phyloP scores from a whole-genome alignment of 305 asterid genomes.

The Rubia peregrina region DNA sequence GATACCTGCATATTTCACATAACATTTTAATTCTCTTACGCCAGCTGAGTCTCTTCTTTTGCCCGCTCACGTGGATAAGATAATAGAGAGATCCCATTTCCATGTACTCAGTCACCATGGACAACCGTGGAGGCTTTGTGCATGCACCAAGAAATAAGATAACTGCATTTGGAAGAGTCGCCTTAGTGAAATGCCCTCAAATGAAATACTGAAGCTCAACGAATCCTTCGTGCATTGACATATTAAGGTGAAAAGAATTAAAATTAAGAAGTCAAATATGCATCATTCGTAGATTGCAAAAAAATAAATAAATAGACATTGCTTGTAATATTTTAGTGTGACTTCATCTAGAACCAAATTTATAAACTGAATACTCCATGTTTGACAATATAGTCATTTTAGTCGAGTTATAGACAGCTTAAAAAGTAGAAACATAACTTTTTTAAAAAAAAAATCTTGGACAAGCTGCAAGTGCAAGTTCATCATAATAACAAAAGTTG shows the following conservation, averaged over 20 bases:
- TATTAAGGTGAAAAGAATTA: not conserved
- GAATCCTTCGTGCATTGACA: not conserved
- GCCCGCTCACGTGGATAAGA: slow-evolving; percentile 88
- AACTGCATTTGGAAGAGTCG: slow-evolving; percentile 38
- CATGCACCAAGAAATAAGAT: slow-evolving; percentile 97
- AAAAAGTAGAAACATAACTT: too few relatives aligned
- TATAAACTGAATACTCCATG: not conserved
- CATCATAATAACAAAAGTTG: too few relatives aligned
- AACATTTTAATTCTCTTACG: slow-evolving; percentile 86
- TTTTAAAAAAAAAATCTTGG: too few relatives aligned
- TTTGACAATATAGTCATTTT: too few relatives aligned
- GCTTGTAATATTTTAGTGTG: not conserved
- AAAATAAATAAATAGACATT: not conserved
- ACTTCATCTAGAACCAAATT: not conserved
- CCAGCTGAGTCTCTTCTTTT: slow-evolving; percentile 89
- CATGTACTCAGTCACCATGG: slow-evolving; percentile 95
- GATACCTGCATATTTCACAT: slow-evolving; percentile 96
- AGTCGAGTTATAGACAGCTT: too few relatives aligned
- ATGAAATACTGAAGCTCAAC: not conserved
- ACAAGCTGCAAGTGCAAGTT: not conserved
- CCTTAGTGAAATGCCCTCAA: not conserved
- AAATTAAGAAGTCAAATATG: not conserved
- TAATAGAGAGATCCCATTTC: slow-evolving; percentile 94
- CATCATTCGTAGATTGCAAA: not conserved
- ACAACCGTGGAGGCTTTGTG: slow-evolving; percentile 86